phyloP scores from a whole-genome alignment of 768 basidiomycete genomes.

The Sporobolomyces phaffii region DNA sequence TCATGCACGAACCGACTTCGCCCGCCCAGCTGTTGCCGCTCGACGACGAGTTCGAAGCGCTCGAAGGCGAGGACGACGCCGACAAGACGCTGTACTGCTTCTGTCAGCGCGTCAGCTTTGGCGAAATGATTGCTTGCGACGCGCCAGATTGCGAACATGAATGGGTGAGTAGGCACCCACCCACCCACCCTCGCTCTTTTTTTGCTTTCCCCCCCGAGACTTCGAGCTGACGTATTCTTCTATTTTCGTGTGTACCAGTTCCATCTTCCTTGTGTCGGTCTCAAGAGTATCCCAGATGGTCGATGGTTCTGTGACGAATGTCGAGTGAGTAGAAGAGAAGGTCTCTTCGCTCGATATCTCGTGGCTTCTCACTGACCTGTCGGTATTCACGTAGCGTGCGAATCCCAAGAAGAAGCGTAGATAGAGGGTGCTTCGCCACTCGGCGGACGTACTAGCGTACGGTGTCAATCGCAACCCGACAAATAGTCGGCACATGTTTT shows the following conservation, averaged over 20 bases:
- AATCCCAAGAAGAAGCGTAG: slow-evolving; percentile 24
- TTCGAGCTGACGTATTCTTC: background rate
- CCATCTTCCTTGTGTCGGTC: slow-evolving; percentile 37
- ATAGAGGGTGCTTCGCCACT: background rate
- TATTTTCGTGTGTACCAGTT: slow-evolving; percentile 2
- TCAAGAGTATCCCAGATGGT: slow-evolving; percentile 37
- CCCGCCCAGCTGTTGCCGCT: background rate
- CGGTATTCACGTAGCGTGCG: slow-evolving; percentile 9
- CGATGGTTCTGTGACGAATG: slow-evolving; percentile 38
- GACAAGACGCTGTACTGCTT: slow-evolving; percentile 38
- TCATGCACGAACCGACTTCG: slow-evolving; percentile 2
- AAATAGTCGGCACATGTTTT: no score
- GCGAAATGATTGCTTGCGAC: slow-evolving; percentile 41
- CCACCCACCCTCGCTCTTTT: no score
- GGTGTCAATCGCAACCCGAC: no score
- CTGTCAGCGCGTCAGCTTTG: slow-evolving; percentile 37
- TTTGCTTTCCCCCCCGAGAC: background rate
- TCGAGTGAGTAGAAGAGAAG: slow-evolving; percentile 25
- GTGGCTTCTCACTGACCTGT: background rate
- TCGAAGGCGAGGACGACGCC: slow-evolving; percentile 34
- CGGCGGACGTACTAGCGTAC: no score
- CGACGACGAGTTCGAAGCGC: slow-evolving; percentile 24
- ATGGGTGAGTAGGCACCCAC: slow-evolving; percentile 23
- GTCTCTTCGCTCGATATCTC: background rate
- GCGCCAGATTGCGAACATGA: slow-evolving; percentile 35